Evolutionary conservation across 1,284 basidiomycete species (phyloP), one percentile per base, ranked within the genome.

Genomic region (Pseudozyma tsukubaensis): DNA sequence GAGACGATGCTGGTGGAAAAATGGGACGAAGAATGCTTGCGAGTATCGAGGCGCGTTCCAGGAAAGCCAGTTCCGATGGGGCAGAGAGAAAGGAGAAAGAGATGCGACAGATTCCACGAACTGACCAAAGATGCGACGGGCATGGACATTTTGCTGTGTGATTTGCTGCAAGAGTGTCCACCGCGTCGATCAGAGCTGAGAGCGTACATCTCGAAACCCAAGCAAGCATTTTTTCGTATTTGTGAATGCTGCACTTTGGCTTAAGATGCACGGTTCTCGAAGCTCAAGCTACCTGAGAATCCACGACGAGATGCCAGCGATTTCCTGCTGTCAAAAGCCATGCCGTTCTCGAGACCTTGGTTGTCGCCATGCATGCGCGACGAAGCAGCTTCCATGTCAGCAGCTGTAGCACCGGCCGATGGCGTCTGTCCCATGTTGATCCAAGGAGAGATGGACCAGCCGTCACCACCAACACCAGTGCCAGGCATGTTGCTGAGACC

Each of bases 371-470:
- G 44, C 16, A 35, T 11, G 14, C 42, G 62, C 4, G 59, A 54
- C 5, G 48, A 18, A 3, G 24, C 21, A 7, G 44, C 12, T 16
- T 61, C 58, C 54, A 50, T 42, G 19, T 64, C 61, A 18, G 48
- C 34, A 35, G 45, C 39, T 2, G 45, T 37, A 21, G 45, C 55
- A 34, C 62, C 54, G 9, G 47, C 59, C 7, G 66, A 64, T 0
- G 72, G 72, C 6, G 63, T 71, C 36, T 59, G 42, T 3, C 48
- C 39, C 11, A 75, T 39, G 43, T 61, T 60, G 61, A 75, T 58
- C 72, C 72, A 75, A 19, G 72, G 72, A n/a, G 72, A 75, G 34
- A 75, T 75, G 16, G 72, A 56, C 72, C 72, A 75, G n/a, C 72
- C 68, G 10, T 75, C 72, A 18, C 58, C 51, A 18, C 44, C 52